Conservation (phyloP, 495 filamentous ascomycete species). For the Staphylotrichum tortipilum region DNA sequence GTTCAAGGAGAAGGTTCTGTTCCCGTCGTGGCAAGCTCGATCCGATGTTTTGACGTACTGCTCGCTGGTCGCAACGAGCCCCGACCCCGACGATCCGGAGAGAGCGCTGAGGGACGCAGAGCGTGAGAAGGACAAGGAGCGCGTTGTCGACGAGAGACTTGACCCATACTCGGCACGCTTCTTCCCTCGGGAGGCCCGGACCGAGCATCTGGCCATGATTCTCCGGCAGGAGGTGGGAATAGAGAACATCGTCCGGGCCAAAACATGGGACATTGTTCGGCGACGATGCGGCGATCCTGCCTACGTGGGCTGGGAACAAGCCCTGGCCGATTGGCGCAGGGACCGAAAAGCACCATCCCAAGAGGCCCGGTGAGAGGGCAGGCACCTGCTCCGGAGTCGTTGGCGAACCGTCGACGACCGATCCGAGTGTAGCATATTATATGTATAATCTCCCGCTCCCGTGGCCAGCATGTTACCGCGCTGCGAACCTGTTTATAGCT, state of each 20-base stretch:
- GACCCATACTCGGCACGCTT: constrained; percentile 87
- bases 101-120: constrained; percentile 60
- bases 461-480: too few species aligned
- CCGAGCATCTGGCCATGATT: constrained; percentile 68
- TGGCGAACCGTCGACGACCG: background rate
- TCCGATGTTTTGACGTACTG: constrained; percentile 87
- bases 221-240: constrained; percentile 79
- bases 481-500: too few species aligned
- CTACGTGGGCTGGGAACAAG: constrained; percentile 48
- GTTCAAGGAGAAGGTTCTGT: constrained; percentile 75
- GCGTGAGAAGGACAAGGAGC: constrained; percentile 59
- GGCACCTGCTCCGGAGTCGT: background rate
- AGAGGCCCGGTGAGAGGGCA: background rate
- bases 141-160: constrained; percentile 76
- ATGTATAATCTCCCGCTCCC: too few species aligned
- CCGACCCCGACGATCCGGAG: constrained; percentile 85
- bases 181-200: constrained; percentile 74
- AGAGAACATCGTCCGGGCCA: constrained; percentile 73
- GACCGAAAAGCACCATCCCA: background rate
- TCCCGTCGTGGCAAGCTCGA: constrained; percentile 80
- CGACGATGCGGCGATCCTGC: constrained; percentile 62
- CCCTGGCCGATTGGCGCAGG: constrained; percentile 45
- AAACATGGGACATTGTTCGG: constrained; percentile 75
- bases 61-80: constrained; percentile 74
- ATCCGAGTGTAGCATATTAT: background rate